phyloP scores from a whole-genome alignment of 2,329 filamentous ascomycete genomes.

The Parastagonospora avenae region DNA sequence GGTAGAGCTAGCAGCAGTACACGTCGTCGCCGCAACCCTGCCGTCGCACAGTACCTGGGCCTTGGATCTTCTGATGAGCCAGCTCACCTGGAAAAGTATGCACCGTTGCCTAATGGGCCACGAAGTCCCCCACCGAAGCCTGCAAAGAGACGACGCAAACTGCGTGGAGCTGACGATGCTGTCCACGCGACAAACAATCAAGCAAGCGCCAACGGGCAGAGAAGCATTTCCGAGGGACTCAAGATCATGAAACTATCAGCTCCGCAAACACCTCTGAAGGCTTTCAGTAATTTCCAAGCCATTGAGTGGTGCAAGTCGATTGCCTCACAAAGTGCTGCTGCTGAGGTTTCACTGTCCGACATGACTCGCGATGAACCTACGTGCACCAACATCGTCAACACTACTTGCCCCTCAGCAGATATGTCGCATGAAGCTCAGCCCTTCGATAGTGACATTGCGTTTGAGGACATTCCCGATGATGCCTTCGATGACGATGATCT shows the following conservation, averaged over 20 bases:
- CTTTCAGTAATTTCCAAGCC: no score
- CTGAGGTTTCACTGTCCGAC: no score
- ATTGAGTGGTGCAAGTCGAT: no score
- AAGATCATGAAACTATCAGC: no score
- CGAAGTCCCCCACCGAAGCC: conserved; percentile 2
- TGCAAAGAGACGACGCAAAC: conserved; percentile 17
- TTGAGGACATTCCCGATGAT: conserved; percentile 6
- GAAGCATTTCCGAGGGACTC: no score
- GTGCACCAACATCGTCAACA: not conserved
- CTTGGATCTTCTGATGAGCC: conserved; percentile 23
- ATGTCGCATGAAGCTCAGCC: not conserved
- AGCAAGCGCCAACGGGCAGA: not conserved
- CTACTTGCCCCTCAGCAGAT: not conserved
- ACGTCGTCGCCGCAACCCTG: conserved; percentile 24
- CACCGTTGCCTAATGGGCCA: conserved; percentile 7
- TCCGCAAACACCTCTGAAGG: no score
- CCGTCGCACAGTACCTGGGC: conserved; percentile 37
- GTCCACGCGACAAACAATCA: not conserved
- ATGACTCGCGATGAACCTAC: no score
- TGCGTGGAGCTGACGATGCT: not conserved
- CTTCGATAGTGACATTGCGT: not conserved
- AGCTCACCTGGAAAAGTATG: conserved; percentile 22
- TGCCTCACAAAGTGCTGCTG: no score
- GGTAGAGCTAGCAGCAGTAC: not conserved
- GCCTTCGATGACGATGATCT: conserved; percentile 27